A percentile compares a stretch with the other conserved stretches of the same genome.
Evolutionary conservation across 78 protist species (phyloP).

Genomic region (Planoprotostelium fungivorum): DNA sequence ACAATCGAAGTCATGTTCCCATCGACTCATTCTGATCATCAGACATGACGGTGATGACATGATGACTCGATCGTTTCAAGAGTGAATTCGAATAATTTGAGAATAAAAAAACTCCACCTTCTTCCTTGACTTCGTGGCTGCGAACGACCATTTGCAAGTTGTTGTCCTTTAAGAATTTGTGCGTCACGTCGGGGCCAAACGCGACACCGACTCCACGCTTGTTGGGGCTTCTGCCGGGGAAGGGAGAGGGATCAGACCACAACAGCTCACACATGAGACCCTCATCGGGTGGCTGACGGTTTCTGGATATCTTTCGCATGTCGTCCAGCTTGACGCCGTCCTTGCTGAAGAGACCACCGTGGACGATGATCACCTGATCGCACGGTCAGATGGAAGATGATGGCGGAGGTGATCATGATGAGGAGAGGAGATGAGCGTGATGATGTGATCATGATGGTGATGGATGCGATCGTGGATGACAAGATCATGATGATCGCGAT

Average conservation of each 20-base stretch:
- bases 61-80: no score
- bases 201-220: conserved; percentile 89
- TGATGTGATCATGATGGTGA: no score
- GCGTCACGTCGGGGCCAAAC: conserved; percentile 93
- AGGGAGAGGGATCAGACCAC: conserved; percentile 90
- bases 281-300: conserved; percentile 77
- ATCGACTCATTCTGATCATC: no score
- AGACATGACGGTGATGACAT: no score
- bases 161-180: conserved; percentile 72
- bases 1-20: no score
- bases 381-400: no score
- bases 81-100: no score
- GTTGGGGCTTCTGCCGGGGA: conserved; percentile 72
- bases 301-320: conserved; percentile 58
- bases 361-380: conserved; percentile 50
- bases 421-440: no score
- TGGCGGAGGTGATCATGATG: no score
- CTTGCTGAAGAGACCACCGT: conserved; percentile 86
- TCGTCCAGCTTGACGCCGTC: conserved; percentile 88
- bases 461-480: no score
- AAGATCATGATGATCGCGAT: not conserved
- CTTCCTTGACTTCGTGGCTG: conserved; percentile 89
- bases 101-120: no score
- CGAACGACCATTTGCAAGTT: conserved; percentile 76
- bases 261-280: conserved; percentile 86